Evolutionary conservation across 2,329 filamentous ascomycete species (phyloP).

Genomic region (Fusarium azukiicola): DNA sequence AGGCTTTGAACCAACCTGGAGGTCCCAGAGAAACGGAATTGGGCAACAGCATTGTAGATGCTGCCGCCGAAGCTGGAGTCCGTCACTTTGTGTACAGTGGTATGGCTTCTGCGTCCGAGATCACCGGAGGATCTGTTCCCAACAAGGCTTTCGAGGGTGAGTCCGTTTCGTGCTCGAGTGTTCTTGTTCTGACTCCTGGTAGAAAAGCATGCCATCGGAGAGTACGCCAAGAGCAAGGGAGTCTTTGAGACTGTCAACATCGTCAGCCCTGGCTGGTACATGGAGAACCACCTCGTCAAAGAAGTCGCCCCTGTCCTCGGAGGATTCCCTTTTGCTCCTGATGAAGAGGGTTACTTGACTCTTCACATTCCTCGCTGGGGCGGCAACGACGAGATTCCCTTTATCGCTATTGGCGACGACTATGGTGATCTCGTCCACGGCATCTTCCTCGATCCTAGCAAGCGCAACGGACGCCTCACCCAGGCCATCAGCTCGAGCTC

Average conservation of each 20-base stretch:
- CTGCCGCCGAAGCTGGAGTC: conserved; percentile 58
- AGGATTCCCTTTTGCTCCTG: conserved; percentile 63
- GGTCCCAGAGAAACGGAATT: conserved; percentile 60
- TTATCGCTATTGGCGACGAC: conserved; percentile 64
- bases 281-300: conserved; percentile 64
- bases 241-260: conserved; percentile 61
- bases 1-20: conserved; percentile 52
- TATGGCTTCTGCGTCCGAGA: conserved; percentile 56
- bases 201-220: conserved; percentile 64
- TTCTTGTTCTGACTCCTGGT: neutral
- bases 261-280: conserved; percentile 65
- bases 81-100: conserved; percentile 63
- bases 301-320: conserved; percentile 62
- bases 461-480: conserved; percentile 60
- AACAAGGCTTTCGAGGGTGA: conserved; percentile 61
- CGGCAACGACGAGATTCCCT: conserved; percentile 61
- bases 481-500: conserved; percentile 63
- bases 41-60: conserved; percentile 60
- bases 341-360: conserved; percentile 62
- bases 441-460: conserved; percentile 63
- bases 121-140: conserved; percentile 58
- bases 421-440: conserved; percentile 71
- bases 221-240: conserved; percentile 59
- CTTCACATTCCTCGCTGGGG: conserved; percentile 64
- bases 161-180: neutral